Evolutionary conservation across 495 filamentous ascomycete genomes (phyloP).

Genomic region (Penicillium paxilli): DNA sequence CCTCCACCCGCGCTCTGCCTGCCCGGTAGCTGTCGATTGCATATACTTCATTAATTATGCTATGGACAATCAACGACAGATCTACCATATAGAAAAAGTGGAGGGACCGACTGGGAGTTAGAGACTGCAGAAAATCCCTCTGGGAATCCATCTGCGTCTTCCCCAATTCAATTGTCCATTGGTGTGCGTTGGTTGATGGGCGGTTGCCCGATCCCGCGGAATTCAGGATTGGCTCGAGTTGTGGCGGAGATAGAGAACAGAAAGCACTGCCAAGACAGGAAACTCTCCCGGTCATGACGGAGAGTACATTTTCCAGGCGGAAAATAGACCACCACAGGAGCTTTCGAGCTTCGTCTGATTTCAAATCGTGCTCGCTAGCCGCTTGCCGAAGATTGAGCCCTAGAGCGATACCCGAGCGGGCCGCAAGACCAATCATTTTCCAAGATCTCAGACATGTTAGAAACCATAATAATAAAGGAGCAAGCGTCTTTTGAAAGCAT

Average conservation of each 20-base stretch:
- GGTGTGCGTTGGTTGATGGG: background rate
- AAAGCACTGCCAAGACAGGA: conserved; percentile 52
- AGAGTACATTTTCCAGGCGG: conserved; percentile 57
- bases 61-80: background rate
- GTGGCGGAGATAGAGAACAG: conserved; percentile 48
- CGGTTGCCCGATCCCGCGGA: background rate
- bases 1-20: background rate
- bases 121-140: background rate
- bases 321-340: conserved; percentile 66
- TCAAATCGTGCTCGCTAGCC: background rate
- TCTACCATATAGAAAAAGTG: background rate
- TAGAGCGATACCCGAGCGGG: background rate
- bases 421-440: background rate
- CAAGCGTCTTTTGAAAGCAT: background rate
- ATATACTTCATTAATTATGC: background rate
- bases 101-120: background rate
- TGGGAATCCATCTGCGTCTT: background rate
- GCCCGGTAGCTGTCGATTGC: background rate
- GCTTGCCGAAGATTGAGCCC: background rate
- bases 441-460: background rate
- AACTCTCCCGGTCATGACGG: conserved; percentile 60
- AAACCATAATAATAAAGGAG: background rate
- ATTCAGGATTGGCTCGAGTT: background rate
- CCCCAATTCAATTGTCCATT: background rate
- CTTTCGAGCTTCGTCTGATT: conserved; percentile 45